Evolutionary conservation across 106 monocot species (phyloP), one percentile per base, ranked within the genome.

Genomic region (Hemerocallis citrina): DNA sequence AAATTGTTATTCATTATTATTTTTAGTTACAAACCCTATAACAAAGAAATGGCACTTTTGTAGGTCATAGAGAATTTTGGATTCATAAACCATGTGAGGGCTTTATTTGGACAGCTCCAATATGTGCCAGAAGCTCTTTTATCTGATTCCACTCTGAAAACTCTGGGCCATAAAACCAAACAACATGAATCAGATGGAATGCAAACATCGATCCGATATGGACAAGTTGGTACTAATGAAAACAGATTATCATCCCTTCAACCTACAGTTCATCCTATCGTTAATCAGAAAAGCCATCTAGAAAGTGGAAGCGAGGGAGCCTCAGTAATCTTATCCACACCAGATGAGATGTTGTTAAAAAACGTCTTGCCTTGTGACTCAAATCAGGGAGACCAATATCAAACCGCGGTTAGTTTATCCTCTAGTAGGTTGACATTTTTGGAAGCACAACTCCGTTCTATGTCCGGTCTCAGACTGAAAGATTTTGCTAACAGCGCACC

Each of bases 51-150:
- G 12, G 1, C 3, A 52, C 15, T n/a, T 56, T 55, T 73, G 72
- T 72, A 91, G 91, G 69, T 82, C 52, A 58, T 70, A 57, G 79
- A 92, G 57, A 72, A 81, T 29, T 52, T 64, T 34, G 67, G 44
- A n/a, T 71, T 83, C 52, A 52, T 92, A 57, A 72, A 64, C 32
- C 70, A 68, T 65, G 68, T 78, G 34, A 80, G 47, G 40, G 61
- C 34, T 34, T 52, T 73, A n/a, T 75, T 86, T 65, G 13, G 37
- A 38, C 82, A 86, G 44, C 31, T 85, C 7, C 65, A 69, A 32
- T 49, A 34, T 34, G 35, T 77, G 17, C 62, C 62, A 15, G 49
- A 54, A 3, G 8, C 55, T 34, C 45, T 62, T 71, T 55, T 63
- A 34, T 71, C 70, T 61, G 66, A 64, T 38, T n/a, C 4, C 45